Conservation (phyloP, 176 grass and related monocot genomes). For the Phoenix dactylifera region DNA sequence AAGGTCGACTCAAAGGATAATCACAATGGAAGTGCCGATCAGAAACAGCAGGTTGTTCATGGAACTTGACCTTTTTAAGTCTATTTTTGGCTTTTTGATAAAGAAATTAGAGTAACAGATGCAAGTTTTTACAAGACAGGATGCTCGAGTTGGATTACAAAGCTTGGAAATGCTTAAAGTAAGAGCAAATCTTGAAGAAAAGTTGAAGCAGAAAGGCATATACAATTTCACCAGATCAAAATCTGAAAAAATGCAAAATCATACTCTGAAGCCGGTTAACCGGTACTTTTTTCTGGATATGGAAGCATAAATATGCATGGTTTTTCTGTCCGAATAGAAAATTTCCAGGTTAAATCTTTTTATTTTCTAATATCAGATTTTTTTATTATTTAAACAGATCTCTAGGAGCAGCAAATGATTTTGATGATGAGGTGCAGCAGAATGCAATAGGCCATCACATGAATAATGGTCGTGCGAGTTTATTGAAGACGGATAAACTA, state of each 20-base stretch:
- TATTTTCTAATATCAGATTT: slow-evolving; percentile 15
- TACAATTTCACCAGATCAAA: slow-evolving; percentile 45
- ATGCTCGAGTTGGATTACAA: slow-evolving; percentile 37
- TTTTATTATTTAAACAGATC: slow-evolving; percentile 31
- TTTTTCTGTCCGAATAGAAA: too few species aligned
- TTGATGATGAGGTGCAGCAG: slow-evolving; percentile 73
- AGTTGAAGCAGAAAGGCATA: slow-evolving; percentile 78
- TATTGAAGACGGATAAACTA: slow-evolving; percentile 21
- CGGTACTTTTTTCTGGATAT: slow-evolving; percentile 27
- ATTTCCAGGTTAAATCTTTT: slow-evolving; percentile 1
- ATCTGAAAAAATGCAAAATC: slow-evolving; percentile 28
- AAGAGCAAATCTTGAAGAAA: slow-evolving; percentile 76
- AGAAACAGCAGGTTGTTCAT: slow-evolving; percentile 38
- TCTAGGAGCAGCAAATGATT: slow-evolving; percentile 48
- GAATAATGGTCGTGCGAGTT: not conserved
- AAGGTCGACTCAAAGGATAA: slow-evolving; percentile 25
- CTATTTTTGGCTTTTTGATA: not conserved
- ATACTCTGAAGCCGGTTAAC: slow-evolving; percentile 27
- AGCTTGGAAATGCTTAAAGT: slow-evolving; percentile 89
- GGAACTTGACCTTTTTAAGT: not conserved
- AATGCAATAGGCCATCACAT: not conserved
- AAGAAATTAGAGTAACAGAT: slow-evolving; percentile 18
- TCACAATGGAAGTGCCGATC: slow-evolving; percentile 24
- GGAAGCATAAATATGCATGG: too few species aligned
- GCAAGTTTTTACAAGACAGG: slow-evolving; percentile 30